Conservation (phyloP, 257 asterid genomes). For the Rehmannia glutinosa region DNA sequence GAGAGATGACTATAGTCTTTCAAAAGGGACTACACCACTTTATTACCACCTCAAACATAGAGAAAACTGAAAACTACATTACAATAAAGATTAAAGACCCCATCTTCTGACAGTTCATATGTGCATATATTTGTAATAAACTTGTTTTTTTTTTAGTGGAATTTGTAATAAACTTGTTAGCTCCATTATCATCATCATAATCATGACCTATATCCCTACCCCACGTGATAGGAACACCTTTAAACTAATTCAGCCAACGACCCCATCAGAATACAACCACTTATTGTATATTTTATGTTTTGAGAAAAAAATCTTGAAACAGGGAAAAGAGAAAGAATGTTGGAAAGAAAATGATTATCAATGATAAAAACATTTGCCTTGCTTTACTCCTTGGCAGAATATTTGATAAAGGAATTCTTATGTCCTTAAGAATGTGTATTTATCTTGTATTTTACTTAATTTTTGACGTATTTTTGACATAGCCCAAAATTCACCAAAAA, state of each 20-base stretch:
- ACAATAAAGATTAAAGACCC: constrained; percentile 26
- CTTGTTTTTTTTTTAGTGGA: no score
- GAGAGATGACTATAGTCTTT: constrained; percentile 28
- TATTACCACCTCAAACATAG: constrained; percentile 20
- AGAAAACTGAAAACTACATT: constrained; percentile 34
- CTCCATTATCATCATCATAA: constrained; percentile 28
- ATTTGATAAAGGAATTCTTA: not conserved
- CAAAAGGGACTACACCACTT: constrained; percentile 37
- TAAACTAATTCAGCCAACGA: constrained; percentile 33
- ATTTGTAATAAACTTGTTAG: constrained; percentile 14
- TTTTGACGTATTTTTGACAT: no score
- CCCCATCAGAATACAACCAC: constrained; percentile 27
- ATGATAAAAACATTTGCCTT: no score
- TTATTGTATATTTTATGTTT: constrained; percentile 11
- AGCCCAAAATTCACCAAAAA: no score
- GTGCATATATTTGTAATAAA: constrained; percentile 5
- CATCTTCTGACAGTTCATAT: constrained; percentile 31
- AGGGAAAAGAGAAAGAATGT: constrained; percentile 1
- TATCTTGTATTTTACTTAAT: no score
- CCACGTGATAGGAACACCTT: constrained; percentile 35
- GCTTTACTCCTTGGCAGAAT: no score
- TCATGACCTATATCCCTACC: constrained; percentile 18
- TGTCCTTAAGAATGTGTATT: not conserved
- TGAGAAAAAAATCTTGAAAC: no score
- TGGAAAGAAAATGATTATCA: constrained; percentile 3